Percentiles rank a stretch among this genome's conserved stretches.
These are phyloP conservation scores for Raphidocelis subcapitata DNA, from an alignment of 139 green algal species.

Conservation along the genomic window DNA sequence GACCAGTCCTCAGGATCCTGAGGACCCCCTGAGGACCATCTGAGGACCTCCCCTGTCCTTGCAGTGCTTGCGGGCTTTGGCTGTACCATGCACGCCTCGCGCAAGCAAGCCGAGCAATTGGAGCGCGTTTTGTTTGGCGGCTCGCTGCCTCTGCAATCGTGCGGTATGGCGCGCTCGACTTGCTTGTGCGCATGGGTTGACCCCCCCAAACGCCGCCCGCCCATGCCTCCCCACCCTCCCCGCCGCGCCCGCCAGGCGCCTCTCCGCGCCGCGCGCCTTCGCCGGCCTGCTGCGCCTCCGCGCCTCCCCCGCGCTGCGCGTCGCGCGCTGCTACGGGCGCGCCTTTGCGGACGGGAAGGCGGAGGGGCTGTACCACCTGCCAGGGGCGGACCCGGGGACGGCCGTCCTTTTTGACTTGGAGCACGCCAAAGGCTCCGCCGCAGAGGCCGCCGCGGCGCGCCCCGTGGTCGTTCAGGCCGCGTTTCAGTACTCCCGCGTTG, in stretches of 20 bases:
- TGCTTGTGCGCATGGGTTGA: neutral
- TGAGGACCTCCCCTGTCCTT: too few species aligned
- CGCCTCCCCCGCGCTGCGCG: slow-evolving; percentile 60
- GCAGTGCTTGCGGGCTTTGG: too few species aligned
- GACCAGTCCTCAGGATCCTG: too few species aligned
- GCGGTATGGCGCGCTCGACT: too few species aligned
- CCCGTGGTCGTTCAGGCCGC: neutral
- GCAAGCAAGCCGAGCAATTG: too few species aligned
- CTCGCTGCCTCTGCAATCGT: too few species aligned
- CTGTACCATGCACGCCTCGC: too few species aligned
- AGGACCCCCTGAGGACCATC: too few species aligned
- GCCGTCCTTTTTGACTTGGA: slow-evolving; percentile 69
- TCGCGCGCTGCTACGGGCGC: slow-evolving; percentile 66
- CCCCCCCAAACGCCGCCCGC: neutral
- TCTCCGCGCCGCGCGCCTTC: slow-evolving; percentile 53
- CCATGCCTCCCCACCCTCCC: neutral
- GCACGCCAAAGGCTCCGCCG: neutral
- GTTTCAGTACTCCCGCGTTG: slow-evolving; percentile 36
- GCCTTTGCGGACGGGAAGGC: slow-evolving; percentile 48
- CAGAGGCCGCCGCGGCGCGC: too few species aligned
- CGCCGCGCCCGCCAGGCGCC: slow-evolving; percentile 53
- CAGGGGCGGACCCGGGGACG: slow-evolving; percentile 57
- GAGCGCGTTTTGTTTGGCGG: too few species aligned
- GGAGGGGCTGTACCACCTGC: slow-evolving; percentile 77
- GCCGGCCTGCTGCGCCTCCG: slow-evolving; percentile 75